A percentile compares a stretch with the other conserved stretches of the same genome.
phyloP scores from a whole-genome alignment of 352 stramenopile species.

The Phytopythium litorale region DNA sequence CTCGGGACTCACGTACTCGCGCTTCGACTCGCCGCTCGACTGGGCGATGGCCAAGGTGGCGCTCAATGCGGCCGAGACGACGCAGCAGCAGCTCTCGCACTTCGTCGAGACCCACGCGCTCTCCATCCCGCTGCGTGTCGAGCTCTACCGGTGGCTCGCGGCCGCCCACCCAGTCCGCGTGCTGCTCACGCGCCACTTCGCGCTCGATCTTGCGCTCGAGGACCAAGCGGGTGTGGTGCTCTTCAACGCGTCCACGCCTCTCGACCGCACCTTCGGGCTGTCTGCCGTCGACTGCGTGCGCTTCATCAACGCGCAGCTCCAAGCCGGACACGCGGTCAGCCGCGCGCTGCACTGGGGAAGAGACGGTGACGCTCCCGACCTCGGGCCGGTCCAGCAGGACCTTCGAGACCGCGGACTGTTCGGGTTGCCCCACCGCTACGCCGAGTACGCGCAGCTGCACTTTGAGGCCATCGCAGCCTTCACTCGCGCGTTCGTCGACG shows the following conservation, averaged over 20 bases:
- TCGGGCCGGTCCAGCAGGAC: slow-evolving; percentile 13
- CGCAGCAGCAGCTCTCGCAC: slow-evolving; percentile 51
- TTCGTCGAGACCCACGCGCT: slow-evolving; percentile 45
- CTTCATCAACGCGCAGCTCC: slow-evolving; percentile 21
- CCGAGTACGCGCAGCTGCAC: slow-evolving; percentile 27
- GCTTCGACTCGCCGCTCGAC: slow-evolving; percentile 47
- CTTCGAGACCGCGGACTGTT: slow-evolving; percentile 18
- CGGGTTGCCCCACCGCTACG: slow-evolving; percentile 34
- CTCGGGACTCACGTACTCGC: slow-evolving; percentile 40
- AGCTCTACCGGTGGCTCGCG: slow-evolving; percentile 31
- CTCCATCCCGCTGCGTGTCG: slow-evolving; percentile 42
- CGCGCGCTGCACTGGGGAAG: not conserved
- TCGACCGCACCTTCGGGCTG: slow-evolving; percentile 46
- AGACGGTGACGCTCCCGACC: not conserved
- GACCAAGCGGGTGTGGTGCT: slow-evolving; percentile 27
- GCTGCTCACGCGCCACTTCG: slow-evolving; percentile 31
- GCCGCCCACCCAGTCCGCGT: slow-evolving; percentile 28
- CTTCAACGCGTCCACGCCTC: slow-evolving; percentile 31
- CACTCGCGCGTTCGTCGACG: slow-evolving; percentile 15
- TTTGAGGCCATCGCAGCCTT: slow-evolving; percentile 24
- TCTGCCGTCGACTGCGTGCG: slow-evolving; percentile 24
- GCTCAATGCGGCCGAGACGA: slow-evolving; percentile 36
- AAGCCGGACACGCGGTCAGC: not conserved
- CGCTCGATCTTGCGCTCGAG: slow-evolving; percentile 37
- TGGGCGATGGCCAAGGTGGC: slow-evolving; percentile 50